Base-by-base conservation (phyloP, 2,329 filamentous ascomycete species). In the Nemania serpens region DNA sequence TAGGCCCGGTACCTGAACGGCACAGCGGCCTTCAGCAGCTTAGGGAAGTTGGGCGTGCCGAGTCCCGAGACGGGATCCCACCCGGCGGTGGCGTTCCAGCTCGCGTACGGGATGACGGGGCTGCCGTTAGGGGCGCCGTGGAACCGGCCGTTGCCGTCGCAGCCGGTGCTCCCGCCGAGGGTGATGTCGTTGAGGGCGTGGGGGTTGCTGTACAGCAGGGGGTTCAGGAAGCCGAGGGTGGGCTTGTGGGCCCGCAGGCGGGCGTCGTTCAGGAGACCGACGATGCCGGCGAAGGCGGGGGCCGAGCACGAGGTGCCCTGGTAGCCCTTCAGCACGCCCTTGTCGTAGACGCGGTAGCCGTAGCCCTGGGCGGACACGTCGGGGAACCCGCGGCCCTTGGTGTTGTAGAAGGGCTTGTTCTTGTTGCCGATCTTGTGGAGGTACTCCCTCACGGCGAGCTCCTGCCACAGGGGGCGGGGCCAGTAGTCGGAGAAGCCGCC, bases 231-330 rank as follows among this genome's bases (percentile, higher is more conserved):
- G 2, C 81, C 79, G 45, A 82, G 70, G 1, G 70, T 65, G 6
- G 77, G 66, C 66, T 79, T 79, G 2, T 79, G 78, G 18, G 76
- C 74, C 5, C 76, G 71, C 12, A 87, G 69, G 22, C 82, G 73
- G 2, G 80, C 80, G 47, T 84, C 81, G 66, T 88, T 88, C 36
- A 88, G 70, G 29, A 86, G 78, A 1, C 81, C 77, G 49, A 88
- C 74, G 55, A 88, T 79, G 17, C 78, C 82, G 1, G 83, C 82
- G 49, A 84, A 80, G 0, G 82, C 75, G 0, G 86, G 86, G 0
- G 81, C 76, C 1, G 84, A 80, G 6, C 84, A 84, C 22, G 69
- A 71, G 6, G 71, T 74, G 11, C 73, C 72, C 55, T 66, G 66
- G 34, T 65, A 66, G 70, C 3, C 71, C 63, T 39, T 60, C 15